These are phyloP conservation scores for Apiospora aurea DNA, from an alignment of 2,329 filamentous ascomycete species.

Conservation along the genomic window DNA sequence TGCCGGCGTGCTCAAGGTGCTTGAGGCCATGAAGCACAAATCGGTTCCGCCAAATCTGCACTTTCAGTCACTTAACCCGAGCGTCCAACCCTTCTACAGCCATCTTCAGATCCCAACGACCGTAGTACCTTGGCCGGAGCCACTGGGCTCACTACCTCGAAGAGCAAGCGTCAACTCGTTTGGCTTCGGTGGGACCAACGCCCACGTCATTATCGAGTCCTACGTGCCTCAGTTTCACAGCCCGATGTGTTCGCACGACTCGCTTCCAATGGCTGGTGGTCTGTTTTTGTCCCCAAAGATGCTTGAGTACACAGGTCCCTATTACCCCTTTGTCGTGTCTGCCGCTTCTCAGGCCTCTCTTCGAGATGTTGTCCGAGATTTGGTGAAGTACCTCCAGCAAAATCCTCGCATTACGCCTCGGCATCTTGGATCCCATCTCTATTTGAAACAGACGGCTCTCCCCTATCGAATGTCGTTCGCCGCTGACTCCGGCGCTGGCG, in stretches of 20 bases:
- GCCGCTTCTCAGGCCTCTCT: constrained; percentile 47
- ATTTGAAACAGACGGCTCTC: constrained; percentile 40
- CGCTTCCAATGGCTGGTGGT: not conserved
- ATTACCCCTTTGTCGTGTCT: constrained; percentile 47
- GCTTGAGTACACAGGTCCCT: constrained; percentile 23
- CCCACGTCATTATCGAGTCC: constrained; percentile 51
- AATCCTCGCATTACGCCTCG: constrained; percentile 26
- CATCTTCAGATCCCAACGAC: constrained; percentile 45
- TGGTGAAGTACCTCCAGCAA: constrained; percentile 40
- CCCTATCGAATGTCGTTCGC: constrained; percentile 41
- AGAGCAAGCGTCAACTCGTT: constrained; percentile 55
- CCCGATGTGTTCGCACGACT: not conserved
- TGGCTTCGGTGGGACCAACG: constrained; percentile 54
- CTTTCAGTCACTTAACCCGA: constrained; percentile 49
- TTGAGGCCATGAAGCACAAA: constrained; percentile 49
- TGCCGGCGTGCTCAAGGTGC: constrained; percentile 54
- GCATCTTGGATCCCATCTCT: constrained; percentile 44
- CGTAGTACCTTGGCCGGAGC: constrained; percentile 43
- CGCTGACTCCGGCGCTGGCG: constrained; percentile 32
- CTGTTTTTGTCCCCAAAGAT: not conserved
- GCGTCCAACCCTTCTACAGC: constrained; percentile 45
- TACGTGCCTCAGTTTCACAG: constrained; percentile 45
- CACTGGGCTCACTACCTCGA: constrained; percentile 45
- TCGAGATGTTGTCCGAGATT: constrained; percentile 35
- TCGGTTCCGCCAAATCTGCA: constrained; percentile 52